Base-by-base conservation (phyloP, 2,329 filamentous ascomycete genomes). In the Paraphaeosphaeria minitans region DNA sequence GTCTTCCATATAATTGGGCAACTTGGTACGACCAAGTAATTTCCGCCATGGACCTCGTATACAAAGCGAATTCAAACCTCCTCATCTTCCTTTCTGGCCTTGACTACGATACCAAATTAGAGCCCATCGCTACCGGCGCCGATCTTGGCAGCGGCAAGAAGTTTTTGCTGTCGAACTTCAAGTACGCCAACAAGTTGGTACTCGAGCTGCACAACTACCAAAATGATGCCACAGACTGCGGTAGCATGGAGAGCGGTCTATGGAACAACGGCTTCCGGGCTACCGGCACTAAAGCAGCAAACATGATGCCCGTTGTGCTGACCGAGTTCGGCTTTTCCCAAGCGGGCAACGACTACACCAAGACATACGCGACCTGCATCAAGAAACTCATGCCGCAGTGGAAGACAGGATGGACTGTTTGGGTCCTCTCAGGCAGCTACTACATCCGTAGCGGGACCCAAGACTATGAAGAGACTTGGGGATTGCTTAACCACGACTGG, bases 201-300 rank as follows among this genome's bases (percentile, higher is more conserved):
- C 78, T 87, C 2, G 85, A 88, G 70, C 76, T 87, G 10, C 85
- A 88, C 78, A 87, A 85, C 74, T 88, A 88, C 71, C 77, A 85
- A 59, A 85, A 80, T 63, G 67, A 71, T n/a, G 80, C 81, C 3
- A 78, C 71, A 0, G 80, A 76, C 65, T 88, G 85, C 70, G 68
- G 70, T 9, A 75, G 74, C 9, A 77, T 87, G 13, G 73, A 78
- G 60, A 70, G 75, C 51, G 80, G 80, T 19, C 73, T 87, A 6
- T 80, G 81, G 70, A 77, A 76, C 53, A 79, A 81, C 58, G 85
- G 85, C 0, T 87, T 85, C 76, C 77, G 82, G 64, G 83, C 84
- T 1, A 78, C 84, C 72, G 77, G 80, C 61, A 59, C 75, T 0
- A 66, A 70, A 4, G 75, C 77, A 12, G 75, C 73, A 45, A 81